Conservation (phyloP, 148 eudicot genomes). For the Beta vulgaris region DNA sequence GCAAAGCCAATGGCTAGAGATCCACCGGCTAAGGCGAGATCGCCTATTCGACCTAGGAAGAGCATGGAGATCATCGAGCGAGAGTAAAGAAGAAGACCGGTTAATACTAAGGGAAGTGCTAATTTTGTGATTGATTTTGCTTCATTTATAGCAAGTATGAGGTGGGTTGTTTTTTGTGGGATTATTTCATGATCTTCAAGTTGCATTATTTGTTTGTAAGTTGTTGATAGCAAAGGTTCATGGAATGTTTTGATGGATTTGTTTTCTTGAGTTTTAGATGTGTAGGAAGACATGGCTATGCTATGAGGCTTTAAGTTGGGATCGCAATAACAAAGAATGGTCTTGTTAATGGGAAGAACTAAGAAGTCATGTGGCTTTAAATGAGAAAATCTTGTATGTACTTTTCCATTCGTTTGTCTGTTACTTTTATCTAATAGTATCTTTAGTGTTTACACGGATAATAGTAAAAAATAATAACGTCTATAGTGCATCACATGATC, state of each 20-base stretch:
- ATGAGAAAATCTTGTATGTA: constrained; percentile 10
- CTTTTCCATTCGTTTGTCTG: background rate
- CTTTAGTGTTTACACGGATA: background rate
- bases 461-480: background rate
- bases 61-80: constrained; percentile 79
- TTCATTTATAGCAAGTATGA: constrained; percentile 39
- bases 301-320: background rate
- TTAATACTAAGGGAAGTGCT: constrained; percentile 60
- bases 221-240: constrained; percentile 27
- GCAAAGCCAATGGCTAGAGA: constrained; percentile 72
- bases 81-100: constrained; percentile 59
- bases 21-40: constrained; percentile 67
- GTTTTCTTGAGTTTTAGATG: constrained; percentile 15
- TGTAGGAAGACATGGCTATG: constrained; percentile 38
- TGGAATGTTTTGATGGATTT: background rate
- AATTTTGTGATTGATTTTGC: constrained; percentile 41
- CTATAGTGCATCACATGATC: constrained; percentile 1
- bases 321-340: constrained; percentile 2
- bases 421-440: background rate
- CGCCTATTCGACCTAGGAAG: constrained; percentile 63
- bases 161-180: constrained; percentile 35
- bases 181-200: constrained; percentile 19
- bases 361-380: constrained; percentile 23
- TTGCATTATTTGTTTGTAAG: constrained; percentile 24
- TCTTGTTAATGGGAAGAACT: constrained; percentile 11